phyloP scores from a whole-genome alignment of 257 asterid species.

The Primulina eburnea region DNA sequence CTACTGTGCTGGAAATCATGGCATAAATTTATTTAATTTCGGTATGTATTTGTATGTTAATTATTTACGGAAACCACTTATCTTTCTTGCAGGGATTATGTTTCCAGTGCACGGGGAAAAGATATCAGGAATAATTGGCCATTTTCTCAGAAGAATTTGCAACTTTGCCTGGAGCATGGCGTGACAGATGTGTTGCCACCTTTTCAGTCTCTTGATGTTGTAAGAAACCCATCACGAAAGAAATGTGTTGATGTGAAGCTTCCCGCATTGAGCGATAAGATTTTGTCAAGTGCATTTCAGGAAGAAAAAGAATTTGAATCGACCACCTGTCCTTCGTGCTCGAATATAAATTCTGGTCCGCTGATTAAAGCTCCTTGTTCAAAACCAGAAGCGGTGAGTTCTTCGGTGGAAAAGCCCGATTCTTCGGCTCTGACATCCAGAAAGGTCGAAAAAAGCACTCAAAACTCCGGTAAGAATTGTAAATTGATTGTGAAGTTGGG shows the following conservation, averaged over 20 bases:
- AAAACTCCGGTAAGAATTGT: conserved; percentile 56
- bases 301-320: conserved; percentile 42
- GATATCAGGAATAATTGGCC: conserved; percentile 84
- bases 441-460: conserved; percentile 32
- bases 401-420: conserved; percentile 24
- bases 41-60: not conserved
- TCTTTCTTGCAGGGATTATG: conserved; percentile 72
- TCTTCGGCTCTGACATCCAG: conserved; percentile 29
- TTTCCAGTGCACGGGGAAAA: conserved; percentile 56
- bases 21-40: not conserved
- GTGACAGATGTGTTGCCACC: conserved; percentile 77
- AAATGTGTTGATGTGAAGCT: conserved; percentile 34
- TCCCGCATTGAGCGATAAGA: conserved; percentile 28
- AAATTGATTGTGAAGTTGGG: conserved; percentile 48
- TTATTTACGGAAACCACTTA: not conserved
- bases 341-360: conserved; percentile 43
- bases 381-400: conserved; percentile 35
- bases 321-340: conserved; percentile 38
- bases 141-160: conserved; percentile 71
- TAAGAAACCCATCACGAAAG: conserved; percentile 36
- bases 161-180: conserved; percentile 73
- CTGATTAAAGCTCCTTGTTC: conserved; percentile 25
- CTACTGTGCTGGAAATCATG: conserved; percentile 1
- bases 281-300: conserved; percentile 36
- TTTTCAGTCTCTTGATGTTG: conserved; percentile 54